Evolutionary conservation across 345 rosid species (phyloP), one percentile per base, ranked within the genome.

Genomic region (Eucalyptus paniculata): DNA sequence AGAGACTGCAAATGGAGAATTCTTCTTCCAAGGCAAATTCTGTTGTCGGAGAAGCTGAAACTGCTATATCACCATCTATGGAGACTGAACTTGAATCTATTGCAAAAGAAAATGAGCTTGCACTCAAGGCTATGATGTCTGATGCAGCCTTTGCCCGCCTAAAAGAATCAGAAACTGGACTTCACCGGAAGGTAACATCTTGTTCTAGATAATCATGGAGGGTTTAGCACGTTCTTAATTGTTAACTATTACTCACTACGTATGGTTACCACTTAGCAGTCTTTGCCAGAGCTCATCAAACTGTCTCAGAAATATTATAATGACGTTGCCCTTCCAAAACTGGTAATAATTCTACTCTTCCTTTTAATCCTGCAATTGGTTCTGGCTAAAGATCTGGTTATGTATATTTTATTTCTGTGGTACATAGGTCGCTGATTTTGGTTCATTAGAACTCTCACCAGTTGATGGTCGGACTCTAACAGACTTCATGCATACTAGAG

Each of bases 401-500:
- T 88, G 53, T 72, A 88, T 21, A 83, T 89, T 89, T 65, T 85
- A 60, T 88, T 72, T 91, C 89, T 88, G 72, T 87, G 85, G 65
- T 87, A 92, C 91, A 51, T 95, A 98, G 99, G 99, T 98, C 86
- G 97, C 99, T 92, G 99, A 98, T 94, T 98, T 98, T 95, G 99
- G 97, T 92, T 98, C 99, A 6, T 91, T 98, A 91, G 99, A 98
- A 90, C 99, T 98, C 88, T 98, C 99, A 54, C 99, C 99, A 47
- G 99, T 98, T 86, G 99, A 98, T 95, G 99, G 99, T 28, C 97
- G 98, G 92, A 98, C 99, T 89, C 93, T 98, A 87, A 98, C 99
- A 87, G 99, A 98, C 92, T 98, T 98, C 94, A 96, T 98, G 99
- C 99, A 98, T 92, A 96, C 99, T 88, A 98, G 99, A 93, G 99